These are phyloP conservation scores for Sequoiadendron giganteum DNA, from an alignment of 75 land plant genomes.

Conservation along the genomic window DNA sequence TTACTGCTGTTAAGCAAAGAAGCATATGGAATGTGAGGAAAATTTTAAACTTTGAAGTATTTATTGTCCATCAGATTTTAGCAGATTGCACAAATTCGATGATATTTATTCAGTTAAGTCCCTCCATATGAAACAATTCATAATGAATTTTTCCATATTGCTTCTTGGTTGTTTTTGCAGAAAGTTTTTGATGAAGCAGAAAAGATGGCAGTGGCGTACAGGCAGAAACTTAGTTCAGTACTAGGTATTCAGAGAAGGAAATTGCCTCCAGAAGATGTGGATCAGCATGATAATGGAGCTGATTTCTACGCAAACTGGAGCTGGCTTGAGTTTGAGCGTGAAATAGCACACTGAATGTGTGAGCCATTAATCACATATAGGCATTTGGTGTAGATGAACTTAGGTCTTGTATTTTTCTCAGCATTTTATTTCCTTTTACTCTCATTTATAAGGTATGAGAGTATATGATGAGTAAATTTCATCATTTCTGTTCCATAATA, in stretches of 20 bases:
- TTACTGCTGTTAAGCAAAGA: neutral
- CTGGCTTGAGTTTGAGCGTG: conserved; percentile 69
- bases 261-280: conserved; percentile 18
- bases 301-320: conserved; percentile 64
- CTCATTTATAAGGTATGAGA: neutral
- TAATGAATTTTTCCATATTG: neutral
- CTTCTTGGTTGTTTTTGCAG: conserved; percentile 29
- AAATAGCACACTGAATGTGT: neutral
- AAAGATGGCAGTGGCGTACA: conserved; percentile 58
- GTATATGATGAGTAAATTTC: neutral
- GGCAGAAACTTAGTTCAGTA: conserved; percentile 39
- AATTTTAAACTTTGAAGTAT: neutral
- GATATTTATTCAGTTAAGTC: neutral
- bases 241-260: conserved; percentile 12
- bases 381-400: neutral
- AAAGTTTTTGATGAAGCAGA: conserved; percentile 80
- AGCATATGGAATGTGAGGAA: neutral
- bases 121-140: neutral
- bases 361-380: neutral
- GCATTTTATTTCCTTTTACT: neutral
- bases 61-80: neutral
- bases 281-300: conserved; percentile 43
- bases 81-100: neutral
- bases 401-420: neutral
- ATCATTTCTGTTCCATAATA: neutral